These are phyloP conservation scores for Atkinsonella texensis DNA, from an alignment of 2,329 filamentous ascomycete genomes.

Conservation along the genomic window DNA sequence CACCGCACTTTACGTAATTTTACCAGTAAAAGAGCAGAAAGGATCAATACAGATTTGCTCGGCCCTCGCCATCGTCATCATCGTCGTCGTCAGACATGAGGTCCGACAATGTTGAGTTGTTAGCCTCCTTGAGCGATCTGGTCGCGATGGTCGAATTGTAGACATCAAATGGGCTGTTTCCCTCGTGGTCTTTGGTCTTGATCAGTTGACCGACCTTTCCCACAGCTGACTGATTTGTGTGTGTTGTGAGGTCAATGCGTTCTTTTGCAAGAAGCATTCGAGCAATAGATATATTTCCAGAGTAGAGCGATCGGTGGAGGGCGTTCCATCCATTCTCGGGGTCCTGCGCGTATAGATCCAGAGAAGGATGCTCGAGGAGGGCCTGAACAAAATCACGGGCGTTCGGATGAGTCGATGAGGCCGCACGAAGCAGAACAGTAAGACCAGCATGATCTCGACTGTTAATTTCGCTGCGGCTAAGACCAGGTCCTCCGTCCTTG, in stretches of 20 bases:
- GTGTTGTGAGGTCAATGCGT: slow-evolving; percentile 47
- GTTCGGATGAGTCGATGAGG: slow-evolving; percentile 58
- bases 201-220: slow-evolving; percentile 64
- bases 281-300: slow-evolving; percentile 78
- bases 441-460: slow-evolving; percentile 70
- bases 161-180: slow-evolving; percentile 86
- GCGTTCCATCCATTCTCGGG: slow-evolving; percentile 92
- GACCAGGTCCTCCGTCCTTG: slow-evolving; percentile 30
- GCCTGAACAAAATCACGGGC: slow-evolving; percentile 66
- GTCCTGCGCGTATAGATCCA: slow-evolving; percentile 82
- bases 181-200: slow-evolving; percentile 91
- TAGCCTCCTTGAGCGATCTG: slow-evolving; percentile 47
- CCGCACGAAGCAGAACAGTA: slow-evolving; percentile 74
- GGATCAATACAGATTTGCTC: slow-evolving; percentile 18
- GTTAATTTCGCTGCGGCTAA: slow-evolving; percentile 62
- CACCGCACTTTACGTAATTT: not conserved
- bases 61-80: slow-evolving; percentile 31
- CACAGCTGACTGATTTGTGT: slow-evolving; percentile 41
- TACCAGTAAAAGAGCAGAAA: not conserved
- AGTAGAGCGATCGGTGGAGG: slow-evolving; percentile 80
- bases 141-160: slow-evolving; percentile 79
- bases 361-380: slow-evolving; percentile 67
- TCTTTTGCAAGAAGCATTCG: slow-evolving; percentile 72
- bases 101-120: slow-evolving; percentile 36
- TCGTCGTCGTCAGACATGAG: slow-evolving; percentile 44